Base-by-base conservation (phyloP, 495 filamentous ascomycete genomes). In the Evansstolkia leycettana region DNA sequence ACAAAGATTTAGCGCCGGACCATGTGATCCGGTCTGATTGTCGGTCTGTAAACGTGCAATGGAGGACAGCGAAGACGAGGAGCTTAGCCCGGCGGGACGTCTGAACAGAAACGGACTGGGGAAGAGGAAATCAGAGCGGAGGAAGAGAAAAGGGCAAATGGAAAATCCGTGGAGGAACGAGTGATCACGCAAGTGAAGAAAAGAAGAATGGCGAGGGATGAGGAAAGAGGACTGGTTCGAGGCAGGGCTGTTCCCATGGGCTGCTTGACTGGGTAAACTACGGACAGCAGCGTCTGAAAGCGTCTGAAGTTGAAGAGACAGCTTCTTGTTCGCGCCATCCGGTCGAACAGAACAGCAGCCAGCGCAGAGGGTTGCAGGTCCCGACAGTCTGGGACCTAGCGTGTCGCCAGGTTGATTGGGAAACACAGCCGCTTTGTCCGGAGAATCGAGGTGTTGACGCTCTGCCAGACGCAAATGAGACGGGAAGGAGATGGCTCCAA, bases 371-470 rank as follows among this genome's bases (percentile, higher is more conserved):
- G 33, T 44, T 51, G 53, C 26, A 40, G 36, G 52, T 42, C 53
- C 53, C 53, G 53, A 51, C 53, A 53, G 50, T 51, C 42, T 51
- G 52, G 53, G 51, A 42, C 39, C 46, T 46, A 40, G 43, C 46
- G 53, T 47, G 43, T 54, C 48, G 39, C 43, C 42, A 39, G 28
- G 35, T 37, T 48, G 48, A 46, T 43, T 43, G 45, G 43, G 31
- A 46, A 44, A 48, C 49, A 52, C 43, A 46, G 45, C 43, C 43
- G 42, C 49, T 42, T 15, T 11, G 37, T 35, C 39, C 32, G 38
- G 29, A 23, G 20, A 14, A 17, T 18, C 34, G 34, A 45, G 16
- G 29, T 13, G 24, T 29, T n/a, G 20, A 23, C 20, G n/a, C n/a
- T n/a, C n/a, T n/a, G n/a, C n/a, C n/a, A n/a, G n/a, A 23, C 5